These are phyloP conservation scores for Boletus patriciae DNA, from an alignment of 768 basidiomycete genomes.

Conservation along the genomic window DNA sequence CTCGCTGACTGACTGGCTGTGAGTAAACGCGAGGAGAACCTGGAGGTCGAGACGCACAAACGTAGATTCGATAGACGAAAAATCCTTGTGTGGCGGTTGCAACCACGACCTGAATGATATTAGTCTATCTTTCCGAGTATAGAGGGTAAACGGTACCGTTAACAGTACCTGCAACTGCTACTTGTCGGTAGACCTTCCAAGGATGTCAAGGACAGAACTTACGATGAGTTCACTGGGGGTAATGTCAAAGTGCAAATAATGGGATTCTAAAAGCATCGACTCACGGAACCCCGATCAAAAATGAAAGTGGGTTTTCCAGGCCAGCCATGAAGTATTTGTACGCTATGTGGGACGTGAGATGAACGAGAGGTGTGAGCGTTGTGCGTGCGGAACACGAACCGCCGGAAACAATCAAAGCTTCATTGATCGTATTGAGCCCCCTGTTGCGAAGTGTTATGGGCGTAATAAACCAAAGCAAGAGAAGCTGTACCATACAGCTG, in stretches of 20 bases:
- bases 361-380: background rate
- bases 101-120: constrained; percentile 1
- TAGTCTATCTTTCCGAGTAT: background rate
- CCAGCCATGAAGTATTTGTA: constrained; percentile 9
- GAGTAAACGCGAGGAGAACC: background rate
- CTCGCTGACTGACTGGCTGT: constrained; percentile 4
- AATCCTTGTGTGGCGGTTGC: constrained; percentile 9
- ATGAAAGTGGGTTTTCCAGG: background rate
- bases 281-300: background rate
- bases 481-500: constrained; percentile 1
- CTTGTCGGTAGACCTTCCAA: background rate
- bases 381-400: constrained; percentile 2
- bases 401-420: constrained; percentile 1
- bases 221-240: constrained; percentile 8
- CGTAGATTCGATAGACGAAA: constrained; percentile 14
- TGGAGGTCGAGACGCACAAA: background rate
- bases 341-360: background rate
- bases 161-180: constrained; percentile 7
- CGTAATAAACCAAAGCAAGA: too few relatives aligned
- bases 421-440: constrained; percentile 9
- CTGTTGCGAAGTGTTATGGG: background rate
- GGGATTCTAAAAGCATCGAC: background rate
- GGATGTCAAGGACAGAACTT: background rate
- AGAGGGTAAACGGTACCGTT: background rate
- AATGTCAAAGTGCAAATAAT: background rate